Evolutionary conservation across 805 yeast genomes (phyloP).

Genomic region (Blastobotrys parvus): DNA sequence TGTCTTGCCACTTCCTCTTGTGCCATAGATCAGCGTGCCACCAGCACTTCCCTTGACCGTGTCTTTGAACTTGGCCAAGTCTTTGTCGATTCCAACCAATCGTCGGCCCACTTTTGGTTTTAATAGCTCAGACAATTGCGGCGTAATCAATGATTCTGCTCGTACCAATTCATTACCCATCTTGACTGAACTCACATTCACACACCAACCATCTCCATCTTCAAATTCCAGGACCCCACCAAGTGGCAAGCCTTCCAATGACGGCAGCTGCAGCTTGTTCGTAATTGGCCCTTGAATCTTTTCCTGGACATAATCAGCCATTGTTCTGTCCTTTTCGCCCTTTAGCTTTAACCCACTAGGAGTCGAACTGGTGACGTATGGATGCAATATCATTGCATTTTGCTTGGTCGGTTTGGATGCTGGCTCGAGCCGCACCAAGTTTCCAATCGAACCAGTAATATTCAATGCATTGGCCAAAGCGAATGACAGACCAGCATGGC

Average conservation of each 20-base stretch:
- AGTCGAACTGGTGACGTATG: conserved; percentile 32
- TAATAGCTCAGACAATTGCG: conserved; percentile 3
- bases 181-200: conserved; percentile 5
- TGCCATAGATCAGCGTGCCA: conserved; percentile 61
- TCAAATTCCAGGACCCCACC: conserved; percentile 56
- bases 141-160: conserved; percentile 29
- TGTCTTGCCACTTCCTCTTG: conserved; percentile 79
- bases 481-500: conserved; percentile 45
- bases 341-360: conserved; percentile 1
- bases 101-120: conserved; percentile 4
- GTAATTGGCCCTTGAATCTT: conserved; percentile 30
- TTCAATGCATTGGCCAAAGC: conserved; percentile 51
- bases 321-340: conserved; percentile 3
- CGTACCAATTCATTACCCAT: conserved; percentile 29
- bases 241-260: conserved; percentile 37
- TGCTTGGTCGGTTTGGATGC: conserved; percentile 33
- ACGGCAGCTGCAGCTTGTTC: conserved; percentile 45
- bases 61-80: conserved; percentile 34
- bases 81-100: conserved; percentile 51
- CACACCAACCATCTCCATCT: conserved; percentile 37
- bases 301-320: too few relatives aligned
- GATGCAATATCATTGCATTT: conserved; percentile 41
- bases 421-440: conserved; percentile 43
- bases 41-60: conserved; percentile 37
- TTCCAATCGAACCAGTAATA: conserved; percentile 42